A percentile compares a stretch with the other conserved stretches of the same genome.
Evolutionary conservation across 2,329 filamentous ascomycete species (phyloP).

Genomic region (Beauveria medogensis): DNA sequence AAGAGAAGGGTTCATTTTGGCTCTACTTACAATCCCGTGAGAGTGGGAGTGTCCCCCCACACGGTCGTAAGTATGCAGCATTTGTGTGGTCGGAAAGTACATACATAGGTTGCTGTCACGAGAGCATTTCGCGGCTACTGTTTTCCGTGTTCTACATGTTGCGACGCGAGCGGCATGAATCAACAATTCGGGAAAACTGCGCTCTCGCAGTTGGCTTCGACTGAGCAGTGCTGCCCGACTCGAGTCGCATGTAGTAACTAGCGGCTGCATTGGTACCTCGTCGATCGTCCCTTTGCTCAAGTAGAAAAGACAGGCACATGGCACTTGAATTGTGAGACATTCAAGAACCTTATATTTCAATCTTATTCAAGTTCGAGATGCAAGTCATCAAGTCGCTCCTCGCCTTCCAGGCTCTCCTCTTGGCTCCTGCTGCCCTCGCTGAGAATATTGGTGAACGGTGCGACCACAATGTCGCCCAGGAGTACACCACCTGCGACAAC

Average conservation of each 20-base stretch:
- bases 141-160: neutral
- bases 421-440: neutral
- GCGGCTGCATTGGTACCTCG: neutral
- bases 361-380: constrained; percentile 6
- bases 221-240: neutral
- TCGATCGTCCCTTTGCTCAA: neutral
- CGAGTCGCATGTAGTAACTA: neutral
- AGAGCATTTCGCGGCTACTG: neutral
- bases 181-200: neutral
- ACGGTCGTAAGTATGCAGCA: neutral
- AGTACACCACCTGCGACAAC: neutral
- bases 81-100: neutral
- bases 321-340: neutral
- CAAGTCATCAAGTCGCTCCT: constrained; percentile 39
- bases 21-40: neutral
- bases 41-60: neutral
- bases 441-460: neutral
- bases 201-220: neutral
- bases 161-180: neutral
- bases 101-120: neutral
- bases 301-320: neutral
- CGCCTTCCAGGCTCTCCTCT: constrained; percentile 12
- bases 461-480: neutral
- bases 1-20: neutral
- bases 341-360: neutral